Evolutionary conservation across 768 basidiomycete genomes (phyloP).

Genomic region (Kwoniella dendrophila): DNA sequence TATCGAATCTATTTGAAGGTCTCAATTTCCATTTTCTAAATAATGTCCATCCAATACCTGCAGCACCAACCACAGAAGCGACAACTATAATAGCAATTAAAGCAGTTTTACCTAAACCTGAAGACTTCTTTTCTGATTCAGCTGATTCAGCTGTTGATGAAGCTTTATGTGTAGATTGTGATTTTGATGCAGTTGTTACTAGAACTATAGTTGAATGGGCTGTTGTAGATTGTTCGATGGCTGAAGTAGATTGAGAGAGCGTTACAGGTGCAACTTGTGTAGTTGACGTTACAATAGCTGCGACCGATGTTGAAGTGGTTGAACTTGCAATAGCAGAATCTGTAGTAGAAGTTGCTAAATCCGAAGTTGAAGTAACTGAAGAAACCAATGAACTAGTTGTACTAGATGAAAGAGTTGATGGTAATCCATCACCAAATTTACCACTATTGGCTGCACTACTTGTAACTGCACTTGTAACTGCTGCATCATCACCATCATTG

Average conservation of each 20-base stretch:
- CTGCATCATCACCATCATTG: too few species aligned
- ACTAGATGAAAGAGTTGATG: neutral
- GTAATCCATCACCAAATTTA: neutral
- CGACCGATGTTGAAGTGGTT: constrained; percentile 4
- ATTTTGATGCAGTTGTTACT: constrained; percentile 20
- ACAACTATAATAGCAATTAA: constrained; percentile 52
- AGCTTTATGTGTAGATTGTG: constrained; percentile 12
- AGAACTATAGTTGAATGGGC: constrained; percentile 19
- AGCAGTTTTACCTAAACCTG: constrained; percentile 42
- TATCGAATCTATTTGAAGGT: constrained; percentile 48
- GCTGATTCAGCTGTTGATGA: constrained; percentile 27
- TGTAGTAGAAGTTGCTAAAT: constrained; percentile 10
- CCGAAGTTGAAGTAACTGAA: neutral
- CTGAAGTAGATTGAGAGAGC: neutral
- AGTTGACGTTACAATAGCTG: neutral
- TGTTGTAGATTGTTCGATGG: constrained; percentile 9
- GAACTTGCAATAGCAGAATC: too few species aligned
- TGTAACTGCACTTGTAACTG: constrained; percentile 10
- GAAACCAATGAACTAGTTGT: neutral
- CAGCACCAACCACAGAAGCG: constrained; percentile 43
- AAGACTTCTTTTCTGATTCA: constrained; percentile 20
- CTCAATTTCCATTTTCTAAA: constrained; percentile 53
- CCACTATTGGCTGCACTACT: constrained; percentile 16
- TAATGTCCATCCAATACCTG: constrained; percentile 42
- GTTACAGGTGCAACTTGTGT: constrained; percentile 9